Percentiles rank a stretch among this genome's conserved stretches.
These are phyloP conservation scores for Ophiostoma australiae DNA, from an alignment of 2,329 filamentous ascomycete species.

Conservation along the genomic window DNA sequence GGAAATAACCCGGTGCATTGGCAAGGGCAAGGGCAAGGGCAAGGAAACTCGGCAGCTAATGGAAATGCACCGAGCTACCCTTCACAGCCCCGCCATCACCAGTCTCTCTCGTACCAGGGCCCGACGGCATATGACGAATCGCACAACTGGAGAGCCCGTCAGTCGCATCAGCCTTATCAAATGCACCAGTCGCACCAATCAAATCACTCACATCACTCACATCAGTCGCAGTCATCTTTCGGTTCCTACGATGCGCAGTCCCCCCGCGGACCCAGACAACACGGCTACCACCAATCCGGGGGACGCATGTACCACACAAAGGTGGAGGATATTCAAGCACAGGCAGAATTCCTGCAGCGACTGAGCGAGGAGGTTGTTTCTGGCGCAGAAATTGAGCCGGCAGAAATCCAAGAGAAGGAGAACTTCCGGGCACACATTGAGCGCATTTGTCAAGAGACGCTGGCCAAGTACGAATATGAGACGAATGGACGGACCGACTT, in stretches of 20 bases:
- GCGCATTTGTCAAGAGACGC: constrained; percentile 55
- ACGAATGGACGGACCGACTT: constrained; percentile 43
- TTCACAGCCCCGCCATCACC: constrained; percentile 33
- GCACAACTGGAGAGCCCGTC: constrained; percentile 32
- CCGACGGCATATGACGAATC: constrained; percentile 29
- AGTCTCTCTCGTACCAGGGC: constrained; percentile 35
- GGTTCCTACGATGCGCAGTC: constrained; percentile 21
- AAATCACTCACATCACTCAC: constrained; percentile 17
- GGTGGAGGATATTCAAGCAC: constrained; percentile 45
- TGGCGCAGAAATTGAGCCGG: constrained; percentile 55
- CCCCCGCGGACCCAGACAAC: constrained; percentile 18
- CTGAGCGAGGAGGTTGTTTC: constrained; percentile 49
- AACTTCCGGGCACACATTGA: constrained; percentile 62
- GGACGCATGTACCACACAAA: constrained; percentile 32
- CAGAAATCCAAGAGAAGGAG: constrained; percentile 67
- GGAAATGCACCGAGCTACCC: constrained; percentile 24
- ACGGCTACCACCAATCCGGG: constrained; percentile 15
- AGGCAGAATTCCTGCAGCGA: constrained; percentile 46
- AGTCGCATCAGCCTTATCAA: constrained; percentile 23
- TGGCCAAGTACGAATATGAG: constrained; percentile 49
- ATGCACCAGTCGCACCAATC: constrained; percentile 31
- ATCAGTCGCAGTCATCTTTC: constrained; percentile 22
- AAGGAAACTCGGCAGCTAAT: constrained; percentile 20
- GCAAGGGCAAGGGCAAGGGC: constrained; percentile 13
- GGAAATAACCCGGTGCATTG: constrained; percentile 26